These are phyloP conservation scores for Pseudoneurospora amorphoporcata DNA, from an alignment of 495 filamentous ascomycete species.

Conservation along the genomic window DNA sequence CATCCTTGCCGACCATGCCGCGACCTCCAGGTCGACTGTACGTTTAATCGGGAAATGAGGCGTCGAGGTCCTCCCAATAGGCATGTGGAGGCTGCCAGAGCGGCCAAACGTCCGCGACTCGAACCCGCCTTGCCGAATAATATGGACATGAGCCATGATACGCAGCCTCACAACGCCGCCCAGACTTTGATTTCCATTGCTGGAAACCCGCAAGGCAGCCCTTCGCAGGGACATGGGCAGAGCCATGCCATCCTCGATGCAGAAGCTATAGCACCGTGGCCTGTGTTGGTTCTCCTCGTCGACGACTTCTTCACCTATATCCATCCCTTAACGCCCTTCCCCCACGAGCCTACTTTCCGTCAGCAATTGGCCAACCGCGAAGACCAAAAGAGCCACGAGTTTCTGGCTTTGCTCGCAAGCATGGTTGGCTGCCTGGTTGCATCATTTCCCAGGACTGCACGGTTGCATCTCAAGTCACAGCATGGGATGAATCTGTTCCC, in stretches of 20 bases:
- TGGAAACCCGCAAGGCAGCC: slow-evolving; percentile 5
- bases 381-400: slow-evolving; percentile 56
- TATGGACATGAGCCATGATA: slow-evolving; percentile 7
- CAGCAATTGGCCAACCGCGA: slow-evolving; percentile 58
- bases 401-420: slow-evolving; percentile 67
- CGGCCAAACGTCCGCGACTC: slow-evolving; percentile 50
- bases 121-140: slow-evolving; percentile 23
- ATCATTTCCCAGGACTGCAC: slow-evolving; percentile 71
- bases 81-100: slow-evolving; percentile 64
- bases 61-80: slow-evolving; percentile 78
- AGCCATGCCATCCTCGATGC: slow-evolving; percentile 36
- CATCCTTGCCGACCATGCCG: slow-evolving; percentile 74
- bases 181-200: slow-evolving; percentile 37
- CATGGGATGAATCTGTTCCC: slow-evolving; percentile 47
- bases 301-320: slow-evolving; percentile 90
- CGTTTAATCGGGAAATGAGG: slow-evolving; percentile 66
- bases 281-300: slow-evolving; percentile 55
- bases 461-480: slow-evolving; percentile 53
- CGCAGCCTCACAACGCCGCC: slow-evolving; percentile 35
- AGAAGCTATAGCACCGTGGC: slow-evolving; percentile 65
- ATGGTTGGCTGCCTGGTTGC: slow-evolving; percentile 72
- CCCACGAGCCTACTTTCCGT: slow-evolving; percentile 78
- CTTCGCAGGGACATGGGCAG: not conserved
- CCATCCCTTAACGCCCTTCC: slow-evolving; percentile 75
- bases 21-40: slow-evolving; percentile 73